Evolutionary conservation across 2,329 filamentous ascomycete species (phyloP).

Genomic region (Mollisiaceae sp.): DNA sequence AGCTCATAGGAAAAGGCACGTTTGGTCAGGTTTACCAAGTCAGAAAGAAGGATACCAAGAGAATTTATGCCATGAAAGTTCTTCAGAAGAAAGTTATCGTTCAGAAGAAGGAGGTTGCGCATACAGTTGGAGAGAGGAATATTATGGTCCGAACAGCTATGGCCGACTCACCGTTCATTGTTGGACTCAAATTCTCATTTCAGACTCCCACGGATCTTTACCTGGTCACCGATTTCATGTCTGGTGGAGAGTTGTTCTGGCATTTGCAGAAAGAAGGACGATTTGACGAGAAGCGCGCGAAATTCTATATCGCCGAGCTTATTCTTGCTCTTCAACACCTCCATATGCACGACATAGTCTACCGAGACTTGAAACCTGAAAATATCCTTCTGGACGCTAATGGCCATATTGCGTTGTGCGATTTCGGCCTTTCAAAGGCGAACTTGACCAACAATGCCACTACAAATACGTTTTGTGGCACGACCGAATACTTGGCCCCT

Average conservation of each 20-base stretch:
- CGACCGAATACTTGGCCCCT: conserved; percentile 94
- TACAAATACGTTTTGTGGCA: conserved; percentile 98
- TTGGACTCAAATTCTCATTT: conserved; percentile 97
- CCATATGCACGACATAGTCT: conserved; percentile 96
- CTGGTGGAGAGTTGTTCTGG: conserved; percentile 97
- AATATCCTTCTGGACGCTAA: conserved; percentile 97
- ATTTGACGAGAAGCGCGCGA: conserved; percentile 92
- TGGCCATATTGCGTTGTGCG: conserved; percentile 95
- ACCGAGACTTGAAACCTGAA: conserved; percentile 95
- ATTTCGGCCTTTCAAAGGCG: conserved; percentile 96
- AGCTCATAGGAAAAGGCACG: conserved; percentile 96
- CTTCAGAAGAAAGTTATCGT: conserved; percentile 99
- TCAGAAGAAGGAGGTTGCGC: conserved; percentile 98
- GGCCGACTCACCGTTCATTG: conserved; percentile 95
- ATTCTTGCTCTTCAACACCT: conserved; percentile 94
- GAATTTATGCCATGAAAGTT: conserved; percentile 99
- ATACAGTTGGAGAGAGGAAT: conserved; percentile 95
- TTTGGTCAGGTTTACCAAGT: conserved; percentile 99
- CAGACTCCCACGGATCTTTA: conserved; percentile 97
- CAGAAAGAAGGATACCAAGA: conserved; percentile 91
- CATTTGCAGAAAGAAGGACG: conserved; percentile 96
- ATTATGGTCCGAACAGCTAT: conserved; percentile 96
- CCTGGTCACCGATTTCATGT: conserved; percentile 99
- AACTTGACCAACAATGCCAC: conserved; percentile 97
- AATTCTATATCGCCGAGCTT: conserved; percentile 98